Evolutionary conservation across 2,329 filamentous ascomycete genomes (phyloP).

Genomic region (Colletotrichum gigasporum): DNA sequence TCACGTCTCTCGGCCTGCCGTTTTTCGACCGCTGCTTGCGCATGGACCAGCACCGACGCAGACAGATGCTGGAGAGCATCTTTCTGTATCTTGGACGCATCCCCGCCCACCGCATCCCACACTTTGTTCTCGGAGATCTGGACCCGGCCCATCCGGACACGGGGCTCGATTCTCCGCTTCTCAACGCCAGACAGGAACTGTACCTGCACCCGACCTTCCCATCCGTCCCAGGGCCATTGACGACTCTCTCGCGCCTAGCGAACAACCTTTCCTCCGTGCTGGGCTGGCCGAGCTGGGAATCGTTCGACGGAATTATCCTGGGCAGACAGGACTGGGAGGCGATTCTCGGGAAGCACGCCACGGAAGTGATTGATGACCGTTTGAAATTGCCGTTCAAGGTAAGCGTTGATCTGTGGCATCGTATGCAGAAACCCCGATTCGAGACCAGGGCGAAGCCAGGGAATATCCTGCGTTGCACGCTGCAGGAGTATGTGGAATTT

Average conservation of each 20-base stretch:
- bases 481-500: not conserved
- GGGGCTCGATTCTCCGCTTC: not conserved
- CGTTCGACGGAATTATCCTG: not conserved
- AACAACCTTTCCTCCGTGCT: not conserved
- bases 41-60: not conserved
- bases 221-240: not conserved
- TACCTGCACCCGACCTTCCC: not conserved
- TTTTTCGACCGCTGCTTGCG: not conserved
- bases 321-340: not conserved
- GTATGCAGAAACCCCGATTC: not conserved
- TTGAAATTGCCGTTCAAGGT: not conserved
- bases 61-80: not conserved
- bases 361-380: not conserved
- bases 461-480: not conserved
- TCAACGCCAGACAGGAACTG: not conserved
- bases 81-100: not conserved
- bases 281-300: not conserved
- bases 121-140: slow-evolving; percentile 34
- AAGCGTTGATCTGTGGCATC: not conserved
- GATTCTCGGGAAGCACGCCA: not conserved
- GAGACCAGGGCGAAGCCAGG: not conserved
- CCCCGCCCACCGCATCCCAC: not conserved
- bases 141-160: slow-evolving; percentile 34
- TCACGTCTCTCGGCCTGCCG: slow-evolving; percentile 45
- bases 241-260: not conserved